A percentile compares a stretch with the other conserved stretches of the same genome.
Evolutionary conservation across 2,329 filamentous ascomycete genomes (phyloP).

Genomic region (Pseudocercospora macadamiae): DNA sequence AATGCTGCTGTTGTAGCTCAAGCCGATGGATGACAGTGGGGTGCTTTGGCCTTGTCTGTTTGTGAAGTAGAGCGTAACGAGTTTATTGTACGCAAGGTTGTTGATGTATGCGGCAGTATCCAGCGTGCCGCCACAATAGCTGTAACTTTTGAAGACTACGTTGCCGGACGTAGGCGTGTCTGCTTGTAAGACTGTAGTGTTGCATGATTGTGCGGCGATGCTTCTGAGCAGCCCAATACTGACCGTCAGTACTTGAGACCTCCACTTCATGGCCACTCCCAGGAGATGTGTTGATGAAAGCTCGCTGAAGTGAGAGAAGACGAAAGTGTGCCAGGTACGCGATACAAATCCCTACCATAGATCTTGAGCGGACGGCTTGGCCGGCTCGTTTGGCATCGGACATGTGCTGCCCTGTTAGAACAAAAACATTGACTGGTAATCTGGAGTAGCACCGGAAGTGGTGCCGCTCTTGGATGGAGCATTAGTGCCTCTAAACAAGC

Average conservation of each 20-base stretch:
- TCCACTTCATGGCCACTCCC: conserved; percentile 1
- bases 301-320: background rate
- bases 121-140: conserved; percentile 37
- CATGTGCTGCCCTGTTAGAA: background rate
- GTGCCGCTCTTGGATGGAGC: background rate
- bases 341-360: background rate
- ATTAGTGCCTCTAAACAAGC: background rate
- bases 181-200: conserved; percentile 26
- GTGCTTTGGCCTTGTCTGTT: conserved; percentile 34
- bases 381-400: no score
- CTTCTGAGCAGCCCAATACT: conserved; percentile 11
- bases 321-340: background rate
- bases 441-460: background rate
- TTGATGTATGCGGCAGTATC: conserved; percentile 32
- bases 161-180: conserved; percentile 26
- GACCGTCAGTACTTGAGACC: background rate
- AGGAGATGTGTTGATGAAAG: no score
- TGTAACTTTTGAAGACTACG: conserved; percentile 34
- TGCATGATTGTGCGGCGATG: conserved; percentile 27
- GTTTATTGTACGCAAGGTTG: conserved; percentile 39
- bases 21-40: conserved; percentile 31
- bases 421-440: background rate
- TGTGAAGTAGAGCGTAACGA: conserved; percentile 37
- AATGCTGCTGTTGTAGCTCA: conserved; percentile 34
- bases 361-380: background rate